Evolutionary conservation across 75 land plant genomes (phyloP).

Genomic region (Pinus albicaulis): DNA sequence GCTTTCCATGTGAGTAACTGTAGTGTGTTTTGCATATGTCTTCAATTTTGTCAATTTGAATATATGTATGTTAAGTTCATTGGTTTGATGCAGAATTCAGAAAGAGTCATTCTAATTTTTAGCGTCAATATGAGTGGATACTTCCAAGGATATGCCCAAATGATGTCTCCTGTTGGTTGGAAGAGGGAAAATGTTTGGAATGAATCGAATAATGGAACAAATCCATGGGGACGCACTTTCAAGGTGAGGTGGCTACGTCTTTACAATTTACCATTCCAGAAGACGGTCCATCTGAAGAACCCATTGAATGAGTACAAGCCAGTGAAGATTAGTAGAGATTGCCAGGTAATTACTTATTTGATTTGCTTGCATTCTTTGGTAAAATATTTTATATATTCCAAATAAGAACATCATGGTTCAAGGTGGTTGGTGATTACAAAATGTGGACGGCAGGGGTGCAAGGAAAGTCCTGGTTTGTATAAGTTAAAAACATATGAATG

Average conservation of each 20-base stretch:
- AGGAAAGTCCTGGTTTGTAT: too few relatives aligned
- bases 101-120: conserved; percentile 66
- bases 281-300: conserved; percentile 84
- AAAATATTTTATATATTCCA: too few relatives aligned
- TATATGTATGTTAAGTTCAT: too few relatives aligned
- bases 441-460: not conserved
- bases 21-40: too few relatives aligned
- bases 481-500: too few relatives aligned
- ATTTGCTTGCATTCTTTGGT: not conserved
- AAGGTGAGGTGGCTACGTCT: conserved; percentile 76
- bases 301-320: conserved; percentile 84
- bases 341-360: conserved; percentile 53
- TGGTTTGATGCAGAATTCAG: conserved; percentile 55
- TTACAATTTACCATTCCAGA: conserved; percentile 73
- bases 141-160: conserved; percentile 93
- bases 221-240: conserved; percentile 89
- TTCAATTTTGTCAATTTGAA: too few relatives aligned
- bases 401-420: too few relatives aligned
- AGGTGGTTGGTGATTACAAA: not conserved
- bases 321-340: conserved; percentile 88
- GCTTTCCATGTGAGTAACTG: conserved; percentile 64
- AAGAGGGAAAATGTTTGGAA: conserved; percentile 76
- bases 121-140: conserved; percentile 95
- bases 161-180: conserved; percentile 87
- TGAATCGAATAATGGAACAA: conserved; percentile 62